phyloP scores from a whole-genome alignment of 139 green algal genomes.

The Pseudopediastrum boryanum region DNA sequence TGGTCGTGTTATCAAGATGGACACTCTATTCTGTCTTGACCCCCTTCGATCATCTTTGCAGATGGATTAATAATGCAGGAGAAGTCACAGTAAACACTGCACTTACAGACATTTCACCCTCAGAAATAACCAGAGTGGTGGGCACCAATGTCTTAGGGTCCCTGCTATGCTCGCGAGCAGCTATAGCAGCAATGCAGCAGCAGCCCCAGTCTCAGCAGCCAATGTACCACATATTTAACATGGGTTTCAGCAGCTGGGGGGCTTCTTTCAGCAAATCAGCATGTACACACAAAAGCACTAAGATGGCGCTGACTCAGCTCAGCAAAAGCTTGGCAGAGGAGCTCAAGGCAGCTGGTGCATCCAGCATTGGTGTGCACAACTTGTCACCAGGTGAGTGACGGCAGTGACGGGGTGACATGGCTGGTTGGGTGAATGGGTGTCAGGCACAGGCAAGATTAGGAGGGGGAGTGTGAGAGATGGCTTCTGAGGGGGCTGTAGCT shows the following conservation, averaged over 20 bases:
- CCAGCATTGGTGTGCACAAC: slow-evolving; percentile 67
- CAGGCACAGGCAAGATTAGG: background rate
- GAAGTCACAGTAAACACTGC: slow-evolving; percentile 58
- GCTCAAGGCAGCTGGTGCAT: slow-evolving; percentile 22
- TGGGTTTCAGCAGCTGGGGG: slow-evolving; percentile 50
- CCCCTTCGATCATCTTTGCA: background rate
- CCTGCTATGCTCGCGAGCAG: slow-evolving; percentile 55
- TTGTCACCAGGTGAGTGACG: slow-evolving; percentile 52
- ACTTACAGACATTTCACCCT: slow-evolving; percentile 49
- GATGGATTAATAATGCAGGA: slow-evolving; percentile 75
- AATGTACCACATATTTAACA: slow-evolving; percentile 53
- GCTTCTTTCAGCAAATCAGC: slow-evolving; percentile 47
- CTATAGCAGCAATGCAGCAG: slow-evolving; percentile 54
- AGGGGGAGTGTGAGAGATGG: background rate
- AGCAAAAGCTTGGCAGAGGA: slow-evolving; percentile 57
- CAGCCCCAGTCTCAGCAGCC: slow-evolving; percentile 36
- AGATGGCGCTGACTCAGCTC: slow-evolving; percentile 61
- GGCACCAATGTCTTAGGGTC: slow-evolving; percentile 62
- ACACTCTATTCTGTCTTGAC: too few relatives aligned
- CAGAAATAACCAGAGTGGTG: slow-evolving; percentile 52
- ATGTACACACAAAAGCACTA: slow-evolving; percentile 68
- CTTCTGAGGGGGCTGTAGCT: background rate
- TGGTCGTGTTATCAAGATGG: too few relatives aligned
- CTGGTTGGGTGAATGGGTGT: background rate
- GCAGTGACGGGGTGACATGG: background rate